Base-by-base conservation (phyloP, 2,329 filamentous ascomycete genomes). In the Alternaria postmessia region DNA sequence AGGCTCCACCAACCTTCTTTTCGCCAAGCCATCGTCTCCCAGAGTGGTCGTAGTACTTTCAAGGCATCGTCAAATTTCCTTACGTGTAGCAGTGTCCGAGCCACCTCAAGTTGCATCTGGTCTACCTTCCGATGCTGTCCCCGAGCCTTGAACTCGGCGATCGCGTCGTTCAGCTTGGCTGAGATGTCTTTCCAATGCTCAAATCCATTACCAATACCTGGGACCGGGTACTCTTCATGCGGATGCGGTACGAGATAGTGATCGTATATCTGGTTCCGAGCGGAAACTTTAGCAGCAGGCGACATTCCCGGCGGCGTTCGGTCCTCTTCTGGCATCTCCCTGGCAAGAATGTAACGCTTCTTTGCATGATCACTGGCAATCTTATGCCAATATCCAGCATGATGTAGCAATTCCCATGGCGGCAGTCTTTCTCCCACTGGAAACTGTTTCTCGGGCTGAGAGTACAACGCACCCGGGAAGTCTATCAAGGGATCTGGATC, bases 331-430 rank as follows among this genome's bases (percentile, higher is more conserved):
- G 87, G 85, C 43, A 89, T 87, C 24, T 85, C 80, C 49, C 83
- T 71, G 5, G 87, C 86, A 46, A 85, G 78, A 14, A 76, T 67
- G 62, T 84, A 83, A 22, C 87, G 82, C 47, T 75, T 71, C 65
- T 81, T 79, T 8, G 85, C 80, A 67, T 86, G 82, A 51, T 82
- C 83, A 12, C 83, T 83, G 7, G 86, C 81, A 18, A 85, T 77
- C 59, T 83, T 80, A 46, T 86, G 75, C 87, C 87, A 89, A 72
- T 89, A 89, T 1, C 87, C 87, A 59, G 87, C 78, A 70, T 89
- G 87, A 61, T 89, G 87, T 14, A 89, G 78, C 14, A 84, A 74
- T 62, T 88, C 82, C 84, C 86, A 89, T 0, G 87, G 86, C 7
- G 78, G 78, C n/a, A 86, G 63, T 41, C 80, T 79, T 49, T 88